These are phyloP conservation scores for Azolla pinnata DNA, from an alignment of 75 land plant genomes.

Conservation along the genomic window DNA sequence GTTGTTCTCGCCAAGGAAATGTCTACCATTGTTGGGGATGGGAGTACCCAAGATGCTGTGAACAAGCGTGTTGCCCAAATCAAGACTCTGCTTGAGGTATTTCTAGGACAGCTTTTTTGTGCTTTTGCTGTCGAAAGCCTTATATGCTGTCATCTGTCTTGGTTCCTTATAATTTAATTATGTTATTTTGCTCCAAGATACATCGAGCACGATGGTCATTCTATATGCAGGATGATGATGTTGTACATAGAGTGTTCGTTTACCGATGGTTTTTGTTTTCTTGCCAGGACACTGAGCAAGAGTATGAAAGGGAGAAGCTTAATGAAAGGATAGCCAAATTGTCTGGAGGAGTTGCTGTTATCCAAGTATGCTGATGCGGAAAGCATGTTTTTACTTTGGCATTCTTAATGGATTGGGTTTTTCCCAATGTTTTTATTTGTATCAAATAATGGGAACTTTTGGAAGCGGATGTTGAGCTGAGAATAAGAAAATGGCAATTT, in stretches of 20 bases:
- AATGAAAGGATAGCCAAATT: constrained; percentile 84
- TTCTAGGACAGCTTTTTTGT: no score
- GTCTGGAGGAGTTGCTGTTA: constrained; percentile 89
- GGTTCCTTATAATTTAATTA: no score
- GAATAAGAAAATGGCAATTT: no score
- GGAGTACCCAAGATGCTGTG: constrained; percentile 59
- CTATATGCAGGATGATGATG: no score
- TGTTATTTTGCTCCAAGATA: no score
- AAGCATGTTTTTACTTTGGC: no score
- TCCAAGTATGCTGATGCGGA: constrained; percentile 42
- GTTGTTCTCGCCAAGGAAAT: constrained; percentile 56
- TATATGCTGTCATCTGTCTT: no score
- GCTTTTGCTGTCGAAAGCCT: no score
- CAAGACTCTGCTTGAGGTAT: constrained; percentile 48
- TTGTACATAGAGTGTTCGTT: not conserved
- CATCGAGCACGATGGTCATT: no score
- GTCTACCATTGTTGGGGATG: constrained; percentile 67
- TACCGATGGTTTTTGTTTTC: not conserved
- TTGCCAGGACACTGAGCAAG: constrained; percentile 62
- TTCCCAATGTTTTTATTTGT: not conserved
- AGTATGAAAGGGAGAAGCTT: constrained; percentile 79
- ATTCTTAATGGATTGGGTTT: not conserved
- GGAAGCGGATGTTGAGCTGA: no score
- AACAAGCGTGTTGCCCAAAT: constrained; percentile 57
- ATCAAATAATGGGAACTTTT: no score